Conservation (phyloP, 257 asterid species). For the Salvia splendens region DNA sequence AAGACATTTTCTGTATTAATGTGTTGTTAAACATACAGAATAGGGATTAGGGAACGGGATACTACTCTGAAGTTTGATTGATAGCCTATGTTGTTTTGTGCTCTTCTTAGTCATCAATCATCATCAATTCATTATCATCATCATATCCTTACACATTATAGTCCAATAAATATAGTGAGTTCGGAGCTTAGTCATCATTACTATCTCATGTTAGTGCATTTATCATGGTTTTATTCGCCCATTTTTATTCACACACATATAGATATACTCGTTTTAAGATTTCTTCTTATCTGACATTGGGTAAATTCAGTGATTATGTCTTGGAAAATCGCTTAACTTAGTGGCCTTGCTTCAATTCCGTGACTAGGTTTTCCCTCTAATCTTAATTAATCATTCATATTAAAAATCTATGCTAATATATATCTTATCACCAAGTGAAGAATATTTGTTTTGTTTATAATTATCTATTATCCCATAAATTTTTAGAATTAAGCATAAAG, state of each 20-base stretch:
- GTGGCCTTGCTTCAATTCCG: neutral
- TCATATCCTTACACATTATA: slow-evolving; percentile 24
- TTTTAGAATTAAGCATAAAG: too few species aligned
- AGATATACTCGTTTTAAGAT: slow-evolving; percentile 9
- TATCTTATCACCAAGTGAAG: neutral
- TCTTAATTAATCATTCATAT: neutral
- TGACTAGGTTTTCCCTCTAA: neutral
- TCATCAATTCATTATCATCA: slow-evolving; percentile 11
- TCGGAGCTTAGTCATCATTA: slow-evolving; percentile 26
- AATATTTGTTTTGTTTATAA: neutral
- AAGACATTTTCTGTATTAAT: too few species aligned
- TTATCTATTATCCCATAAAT: neutral
- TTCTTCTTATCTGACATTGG: slow-evolving; percentile 37
- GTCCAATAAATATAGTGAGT: slow-evolving; percentile 19
- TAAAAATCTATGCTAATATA: neutral
- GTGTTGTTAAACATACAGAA: too few species aligned
- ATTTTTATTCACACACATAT: slow-evolving; percentile 21
- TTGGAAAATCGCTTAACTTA: slow-evolving; percentile 1
- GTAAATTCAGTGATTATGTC: slow-evolving; percentile 27
- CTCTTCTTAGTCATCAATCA: slow-evolving; percentile 18
- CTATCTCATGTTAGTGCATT: slow-evolving; percentile 29
- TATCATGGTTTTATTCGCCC: slow-evolving; percentile 27
- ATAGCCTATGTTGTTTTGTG: neutral
- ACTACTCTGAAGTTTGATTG: neutral
- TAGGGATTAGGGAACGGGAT: neutral